A percentile compares a stretch with the other conserved stretches of the same genome.
These are phyloP conservation scores for Cercophora sp. DNA, from an alignment of 495 filamentous ascomycete genomes.

Conservation along the genomic window DNA sequence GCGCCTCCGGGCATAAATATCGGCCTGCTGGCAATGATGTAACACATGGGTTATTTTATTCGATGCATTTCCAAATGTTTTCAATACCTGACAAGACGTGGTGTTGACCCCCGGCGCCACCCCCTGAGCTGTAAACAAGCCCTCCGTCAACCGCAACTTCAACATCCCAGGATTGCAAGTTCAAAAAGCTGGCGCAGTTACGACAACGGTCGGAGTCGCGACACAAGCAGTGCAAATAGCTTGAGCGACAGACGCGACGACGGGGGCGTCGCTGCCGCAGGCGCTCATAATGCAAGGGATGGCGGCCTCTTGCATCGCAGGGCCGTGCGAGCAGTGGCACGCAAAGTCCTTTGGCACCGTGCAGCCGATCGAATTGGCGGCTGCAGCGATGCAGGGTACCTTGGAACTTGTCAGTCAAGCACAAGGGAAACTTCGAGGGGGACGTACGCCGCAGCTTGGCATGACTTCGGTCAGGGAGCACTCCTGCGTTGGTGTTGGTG, in stretches of 20 bases:
- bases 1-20: no score
- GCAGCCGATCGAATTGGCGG: neutral
- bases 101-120: no score
- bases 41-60: no score
- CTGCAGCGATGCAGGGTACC: neutral
- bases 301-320: neutral
- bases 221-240: neutral
- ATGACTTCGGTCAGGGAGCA: neutral
- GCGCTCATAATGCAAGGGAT: neutral
- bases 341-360: neutral
- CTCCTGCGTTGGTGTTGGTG: neutral
- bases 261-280: neutral
- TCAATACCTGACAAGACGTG: no score
- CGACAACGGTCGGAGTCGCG: neutral
- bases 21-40: no score
- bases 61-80: no score
- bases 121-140: no score
- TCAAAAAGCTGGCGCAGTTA: no score
- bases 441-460: neutral
- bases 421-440: neutral
- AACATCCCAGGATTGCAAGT: no score
- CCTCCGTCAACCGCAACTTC: no score
- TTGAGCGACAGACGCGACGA: neutral
- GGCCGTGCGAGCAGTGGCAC: neutral
- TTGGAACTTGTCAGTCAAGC: neutral